Evolutionary conservation across 768 basidiomycete species (phyloP).

Genomic region (Agrocybe praecox): DNA sequence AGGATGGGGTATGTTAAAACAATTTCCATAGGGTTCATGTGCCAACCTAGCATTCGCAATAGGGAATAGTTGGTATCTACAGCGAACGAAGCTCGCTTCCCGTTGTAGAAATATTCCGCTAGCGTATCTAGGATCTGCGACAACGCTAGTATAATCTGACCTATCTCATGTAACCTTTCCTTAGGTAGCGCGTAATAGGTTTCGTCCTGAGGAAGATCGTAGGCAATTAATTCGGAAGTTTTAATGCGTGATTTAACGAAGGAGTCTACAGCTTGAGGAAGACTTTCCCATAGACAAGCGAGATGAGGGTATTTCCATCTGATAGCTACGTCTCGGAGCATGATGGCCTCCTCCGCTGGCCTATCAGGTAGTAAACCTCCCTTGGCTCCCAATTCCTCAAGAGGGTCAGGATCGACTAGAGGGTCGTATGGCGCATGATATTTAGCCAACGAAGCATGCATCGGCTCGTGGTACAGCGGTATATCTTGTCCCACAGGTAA

Average conservation of each 20-base stretch:
- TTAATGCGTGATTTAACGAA: background rate
- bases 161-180: background rate
- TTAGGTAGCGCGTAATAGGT: background rate
- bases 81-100: background rate
- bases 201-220: background rate
- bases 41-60: slow-evolving; percentile 1
- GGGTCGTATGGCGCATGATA: slow-evolving; percentile 1
- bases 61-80: slow-evolving; percentile 7
- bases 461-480: background rate
- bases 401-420: background rate
- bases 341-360: background rate
- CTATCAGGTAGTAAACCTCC: background rate
- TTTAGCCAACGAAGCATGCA: background rate
- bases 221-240: background rate
- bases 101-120: background rate
- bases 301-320: slow-evolving; percentile 6
- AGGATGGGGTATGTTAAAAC: background rate
- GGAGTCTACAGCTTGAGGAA: background rate
- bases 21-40: background rate
- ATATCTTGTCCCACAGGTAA: background rate
- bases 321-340: background rate
- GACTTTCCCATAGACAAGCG: slow-evolving; percentile 2
- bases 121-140: slow-evolving; percentile 5
- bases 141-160: slow-evolving; percentile 3
- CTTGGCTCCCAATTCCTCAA: slow-evolving; percentile 1